Evolutionary conservation across 225 moss, liverwort and hornwort genomes (phyloP).

Genomic region (Rhytidiadelphus loreus): DNA sequence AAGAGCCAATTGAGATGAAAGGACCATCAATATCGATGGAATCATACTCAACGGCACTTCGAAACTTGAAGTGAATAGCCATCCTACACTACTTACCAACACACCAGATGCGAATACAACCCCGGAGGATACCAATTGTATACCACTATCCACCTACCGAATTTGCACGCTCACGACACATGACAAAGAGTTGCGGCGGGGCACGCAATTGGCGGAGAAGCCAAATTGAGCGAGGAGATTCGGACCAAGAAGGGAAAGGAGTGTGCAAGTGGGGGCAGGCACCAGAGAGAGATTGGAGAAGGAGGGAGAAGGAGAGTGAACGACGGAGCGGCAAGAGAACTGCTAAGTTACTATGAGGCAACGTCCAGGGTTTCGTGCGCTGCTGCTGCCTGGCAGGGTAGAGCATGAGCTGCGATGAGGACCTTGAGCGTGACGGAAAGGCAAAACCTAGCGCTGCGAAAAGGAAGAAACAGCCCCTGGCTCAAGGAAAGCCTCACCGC

Average conservation of each 20-base stretch:
- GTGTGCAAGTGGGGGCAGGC: neutral
- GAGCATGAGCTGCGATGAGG: neutral
- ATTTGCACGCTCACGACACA: neutral
- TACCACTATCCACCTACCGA: neutral
- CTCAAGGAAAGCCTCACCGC: neutral
- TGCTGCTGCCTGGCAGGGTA: neutral
- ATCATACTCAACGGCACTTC: conserved; percentile 93
- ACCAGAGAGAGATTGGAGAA: neutral
- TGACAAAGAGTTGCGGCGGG: neutral
- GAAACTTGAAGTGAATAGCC: conserved; percentile 95
- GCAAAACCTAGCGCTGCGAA: conserved; percentile 8
- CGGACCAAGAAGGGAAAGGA: neutral
- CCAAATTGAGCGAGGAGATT: neutral
- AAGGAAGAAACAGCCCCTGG: neutral
- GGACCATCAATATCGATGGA: conserved; percentile 87
- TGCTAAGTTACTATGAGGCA: neutral
- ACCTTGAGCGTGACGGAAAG: neutral
- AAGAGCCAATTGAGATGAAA: conserved; percentile 66
- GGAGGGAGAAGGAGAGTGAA: neutral
- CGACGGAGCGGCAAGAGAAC: neutral
- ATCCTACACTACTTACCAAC: conserved; percentile 20
- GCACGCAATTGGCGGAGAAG: neutral
- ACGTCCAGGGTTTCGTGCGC: neutral
- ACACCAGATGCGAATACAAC: neutral
- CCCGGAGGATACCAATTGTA: neutral